Percentiles rank a stretch among this genome's conserved stretches.
Evolutionary conservation across 345 rosid genomes (phyloP).

Genomic region (Citrus unshiu): DNA sequence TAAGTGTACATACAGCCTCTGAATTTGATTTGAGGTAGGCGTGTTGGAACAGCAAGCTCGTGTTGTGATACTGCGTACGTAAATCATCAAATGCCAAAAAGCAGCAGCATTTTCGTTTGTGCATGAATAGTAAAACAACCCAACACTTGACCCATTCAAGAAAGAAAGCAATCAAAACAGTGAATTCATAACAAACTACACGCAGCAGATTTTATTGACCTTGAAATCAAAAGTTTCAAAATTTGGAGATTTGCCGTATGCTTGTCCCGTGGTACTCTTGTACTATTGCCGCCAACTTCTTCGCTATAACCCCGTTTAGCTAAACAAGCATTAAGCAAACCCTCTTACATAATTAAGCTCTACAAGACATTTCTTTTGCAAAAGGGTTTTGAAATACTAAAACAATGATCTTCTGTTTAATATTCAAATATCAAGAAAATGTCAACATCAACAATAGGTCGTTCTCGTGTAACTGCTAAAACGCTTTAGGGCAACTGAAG

Average conservation of each 20-base stretch:
- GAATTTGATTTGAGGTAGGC: too few species aligned
- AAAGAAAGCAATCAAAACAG: not conserved
- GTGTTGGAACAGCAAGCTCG: too few species aligned
- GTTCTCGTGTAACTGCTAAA: not conserved
- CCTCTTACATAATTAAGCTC: not conserved
- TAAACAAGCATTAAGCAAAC: not conserved
- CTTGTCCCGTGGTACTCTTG: not conserved
- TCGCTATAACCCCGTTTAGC: not conserved
- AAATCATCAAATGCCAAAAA: too few species aligned
- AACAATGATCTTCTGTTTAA: not conserved
- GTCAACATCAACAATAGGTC: constrained; percentile 10
- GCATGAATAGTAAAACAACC: too few species aligned
- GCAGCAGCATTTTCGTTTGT: too few species aligned
- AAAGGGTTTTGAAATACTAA: not conserved
- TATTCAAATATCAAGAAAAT: not conserved
- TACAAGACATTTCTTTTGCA: not conserved
- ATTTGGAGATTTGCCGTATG: not conserved
- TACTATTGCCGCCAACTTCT: not conserved
- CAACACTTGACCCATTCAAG: not conserved
- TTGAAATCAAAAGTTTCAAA: not conserved
- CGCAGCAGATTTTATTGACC: constrained; percentile 2
- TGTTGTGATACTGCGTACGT: too few species aligned
- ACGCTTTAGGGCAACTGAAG: constrained; percentile 1
- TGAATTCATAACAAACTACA: not conserved
- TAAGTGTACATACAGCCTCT: too few species aligned